Percentiles rank a stretch among this genome's conserved stretches.
Evolutionary conservation across 768 basidiomycete genomes (phyloP).

Genomic region (Suillus fuscotomentosus): DNA sequence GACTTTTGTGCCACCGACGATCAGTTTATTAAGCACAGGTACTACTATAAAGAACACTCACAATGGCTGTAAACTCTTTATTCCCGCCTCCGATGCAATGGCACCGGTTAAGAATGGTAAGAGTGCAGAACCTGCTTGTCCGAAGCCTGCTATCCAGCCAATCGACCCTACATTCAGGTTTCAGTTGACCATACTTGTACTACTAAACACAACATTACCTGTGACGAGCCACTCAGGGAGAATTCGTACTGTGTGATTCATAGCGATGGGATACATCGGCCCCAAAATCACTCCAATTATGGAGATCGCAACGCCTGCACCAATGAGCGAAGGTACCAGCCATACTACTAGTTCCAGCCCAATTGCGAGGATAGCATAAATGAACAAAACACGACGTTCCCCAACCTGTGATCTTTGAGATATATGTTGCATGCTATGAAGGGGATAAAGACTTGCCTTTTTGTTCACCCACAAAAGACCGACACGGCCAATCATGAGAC

Average conservation of each 20-base stretch:
- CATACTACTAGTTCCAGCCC: constrained; percentile 67
- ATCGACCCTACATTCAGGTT: constrained; percentile 27
- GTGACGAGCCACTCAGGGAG: constrained; percentile 36
- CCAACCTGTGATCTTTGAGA: constrained; percentile 23
- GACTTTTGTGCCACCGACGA: constrained; percentile 8
- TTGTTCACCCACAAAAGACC: constrained; percentile 28
- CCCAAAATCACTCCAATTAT: constrained; percentile 70
- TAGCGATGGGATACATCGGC: constrained; percentile 65
- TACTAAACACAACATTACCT: constrained; percentile 8
- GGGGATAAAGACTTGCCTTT: constrained; percentile 15
- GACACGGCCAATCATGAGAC: constrained; percentile 29
- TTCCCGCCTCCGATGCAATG: constrained; percentile 40
- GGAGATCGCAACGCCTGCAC: constrained; percentile 61
- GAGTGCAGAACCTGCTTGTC: constrained; percentile 48
- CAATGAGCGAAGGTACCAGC: constrained; percentile 65
- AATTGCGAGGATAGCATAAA: constrained; percentile 31
- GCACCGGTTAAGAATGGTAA: constrained; percentile 52
- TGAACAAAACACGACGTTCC: constrained; percentile 26
- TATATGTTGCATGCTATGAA: neutral
- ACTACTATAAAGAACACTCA: constrained; percentile 24
- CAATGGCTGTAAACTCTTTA: constrained; percentile 48
- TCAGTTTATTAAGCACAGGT: neutral
- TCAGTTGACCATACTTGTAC: constrained; percentile 32
- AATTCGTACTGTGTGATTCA: constrained; percentile 34
- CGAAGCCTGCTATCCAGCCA: constrained; percentile 54